Evolutionary conservation across 2,329 filamentous ascomycete species (phyloP).

Genomic region (Hypoxylon sp.): DNA sequence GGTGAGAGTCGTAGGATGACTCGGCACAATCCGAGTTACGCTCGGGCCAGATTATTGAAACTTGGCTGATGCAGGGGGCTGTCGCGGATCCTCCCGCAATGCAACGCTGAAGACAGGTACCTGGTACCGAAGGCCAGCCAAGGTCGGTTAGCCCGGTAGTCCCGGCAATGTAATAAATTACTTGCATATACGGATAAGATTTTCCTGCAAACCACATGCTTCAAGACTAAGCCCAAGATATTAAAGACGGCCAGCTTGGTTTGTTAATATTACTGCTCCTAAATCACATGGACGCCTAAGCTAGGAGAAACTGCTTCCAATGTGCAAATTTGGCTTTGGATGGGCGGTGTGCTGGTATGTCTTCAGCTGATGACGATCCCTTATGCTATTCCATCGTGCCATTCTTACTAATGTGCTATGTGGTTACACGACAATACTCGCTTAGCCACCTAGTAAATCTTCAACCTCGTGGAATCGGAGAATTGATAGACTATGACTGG

Average conservation of each 20-base stretch:
- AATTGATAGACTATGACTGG: conserved; percentile 20
- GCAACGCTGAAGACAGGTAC: conserved; percentile 15
- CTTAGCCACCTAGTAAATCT: neutral
- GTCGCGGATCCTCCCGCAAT: conserved; percentile 42
- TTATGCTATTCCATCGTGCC: neutral
- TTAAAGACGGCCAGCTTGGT: neutral
- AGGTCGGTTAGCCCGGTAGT: conserved; percentile 7
- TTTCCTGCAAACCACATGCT: neutral
- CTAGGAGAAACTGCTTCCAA: neutral
- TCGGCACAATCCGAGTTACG: conserved; percentile 35
- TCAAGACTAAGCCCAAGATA: neutral
- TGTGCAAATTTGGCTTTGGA: neutral
- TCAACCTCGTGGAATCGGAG: conserved; percentile 26
- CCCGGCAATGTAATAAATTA: conserved; percentile 15
- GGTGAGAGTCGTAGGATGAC: conserved; percentile 14
- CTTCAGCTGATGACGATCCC: neutral
- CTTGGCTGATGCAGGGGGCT: conserved; percentile 38
- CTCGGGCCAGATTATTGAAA: conserved; percentile 39
- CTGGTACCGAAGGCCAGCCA: conserved; percentile 8
- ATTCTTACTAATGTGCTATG: neutral
- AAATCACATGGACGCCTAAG: neutral
- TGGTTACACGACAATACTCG: neutral
- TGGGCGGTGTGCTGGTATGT: neutral
- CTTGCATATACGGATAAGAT: conserved; percentile 1
- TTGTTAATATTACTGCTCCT: neutral